Percentiles rank a stretch among this genome's conserved stretches.
Evolutionary conservation across 73 alveolate species (phyloP).

Genomic region (Stentor roeselii): DNA sequence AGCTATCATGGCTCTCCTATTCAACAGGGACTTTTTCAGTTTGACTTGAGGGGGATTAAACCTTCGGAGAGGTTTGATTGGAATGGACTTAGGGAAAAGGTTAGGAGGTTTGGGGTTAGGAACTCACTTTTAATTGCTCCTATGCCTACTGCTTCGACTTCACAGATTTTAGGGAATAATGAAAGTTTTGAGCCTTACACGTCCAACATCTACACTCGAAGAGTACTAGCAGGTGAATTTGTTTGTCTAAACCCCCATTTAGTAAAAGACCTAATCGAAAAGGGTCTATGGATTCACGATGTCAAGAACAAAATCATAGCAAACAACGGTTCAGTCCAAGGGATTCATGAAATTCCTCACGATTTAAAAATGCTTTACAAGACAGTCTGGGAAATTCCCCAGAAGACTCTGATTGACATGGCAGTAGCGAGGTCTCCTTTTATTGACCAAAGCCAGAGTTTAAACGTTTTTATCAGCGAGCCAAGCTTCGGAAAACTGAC

Average conservation of each 20-base stretch:
- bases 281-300: conserved; percentile 79
- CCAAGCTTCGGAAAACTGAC: conserved; percentile 40
- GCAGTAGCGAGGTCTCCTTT: conserved; percentile 75
- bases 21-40: conserved; percentile 57
- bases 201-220: conserved; percentile 82
- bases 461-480: conserved; percentile 35
- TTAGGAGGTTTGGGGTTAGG: conserved; percentile 79
- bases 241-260: conserved; percentile 87
- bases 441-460: conserved; percentile 45
- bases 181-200: conserved; percentile 96
- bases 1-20: conserved; percentile 65
- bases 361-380: conserved; percentile 68
- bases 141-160: conserved; percentile 97
- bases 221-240: conserved; percentile 97
- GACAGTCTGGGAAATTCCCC: conserved; percentile 95
- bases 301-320: conserved; percentile 69
- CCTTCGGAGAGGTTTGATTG: conserved; percentile 64
- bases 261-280: conserved; percentile 76
- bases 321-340: conserved; percentile 77
- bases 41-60: conserved; percentile 60
- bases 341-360: conserved; percentile 70
- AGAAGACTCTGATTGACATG: conserved; percentile 74
- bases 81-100: conserved; percentile 58
- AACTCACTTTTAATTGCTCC: conserved; percentile 95
- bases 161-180: conserved; percentile 87